Conservation (phyloP, 2,329 filamentous ascomycete genomes). For the Blastomyces gilchristii region DNA sequence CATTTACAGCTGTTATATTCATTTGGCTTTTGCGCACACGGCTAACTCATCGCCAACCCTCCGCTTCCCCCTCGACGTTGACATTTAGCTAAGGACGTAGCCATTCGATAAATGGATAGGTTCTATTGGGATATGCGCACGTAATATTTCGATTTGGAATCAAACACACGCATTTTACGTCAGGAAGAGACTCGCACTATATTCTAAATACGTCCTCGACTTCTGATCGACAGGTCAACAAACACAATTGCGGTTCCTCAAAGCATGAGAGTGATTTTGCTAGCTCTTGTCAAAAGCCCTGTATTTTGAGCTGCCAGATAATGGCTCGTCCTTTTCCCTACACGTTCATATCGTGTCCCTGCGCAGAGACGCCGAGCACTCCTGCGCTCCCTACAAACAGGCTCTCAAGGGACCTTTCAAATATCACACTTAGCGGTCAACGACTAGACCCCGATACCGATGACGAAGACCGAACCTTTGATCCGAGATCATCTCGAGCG, state of each 20-base stretch:
- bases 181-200: neutral
- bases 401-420: conserved; percentile 16
- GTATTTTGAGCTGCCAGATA: neutral
- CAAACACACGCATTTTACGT: too few relatives aligned
- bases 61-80: neutral
- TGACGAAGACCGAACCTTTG: conserved; percentile 69
- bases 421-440: conserved; percentile 15
- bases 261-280: conserved; percentile 4
- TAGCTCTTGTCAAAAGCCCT: neutral
- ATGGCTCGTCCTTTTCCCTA: conserved; percentile 21
- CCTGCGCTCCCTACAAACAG: conserved; percentile 11
- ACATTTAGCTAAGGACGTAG: neutral
- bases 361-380: conserved; percentile 13
- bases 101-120: neutral
- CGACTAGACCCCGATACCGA: conserved; percentile 39
- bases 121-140: neutral
- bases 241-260: neutral
- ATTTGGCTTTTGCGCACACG: neutral
- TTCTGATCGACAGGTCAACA: neutral
- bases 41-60: neutral
- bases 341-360: conserved; percentile 19
- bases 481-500: conserved; percentile 71
- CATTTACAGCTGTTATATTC: neutral
- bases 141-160: neutral
- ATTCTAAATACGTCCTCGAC: neutral